A percentile compares a stretch with the other conserved stretches of the same genome.
Evolutionary conservation across 768 basidiomycete genomes (phyloP).

Genomic region (Pluteus cervinus): DNA sequence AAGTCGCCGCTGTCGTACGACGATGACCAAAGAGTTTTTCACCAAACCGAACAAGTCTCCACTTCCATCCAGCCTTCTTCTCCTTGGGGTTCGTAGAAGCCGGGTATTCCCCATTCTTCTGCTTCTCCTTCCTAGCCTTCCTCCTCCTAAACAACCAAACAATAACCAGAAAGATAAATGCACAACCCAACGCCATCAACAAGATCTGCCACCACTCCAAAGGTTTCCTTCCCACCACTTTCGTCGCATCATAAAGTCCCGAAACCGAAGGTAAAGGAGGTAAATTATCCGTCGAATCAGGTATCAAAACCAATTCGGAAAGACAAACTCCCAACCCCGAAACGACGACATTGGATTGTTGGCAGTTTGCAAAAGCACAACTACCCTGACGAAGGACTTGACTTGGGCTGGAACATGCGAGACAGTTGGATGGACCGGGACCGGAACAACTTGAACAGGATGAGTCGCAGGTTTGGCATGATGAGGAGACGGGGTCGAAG

Average conservation of each 20-base stretch:
- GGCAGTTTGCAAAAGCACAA: constrained; percentile 62
- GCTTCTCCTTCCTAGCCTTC: constrained; percentile 62
- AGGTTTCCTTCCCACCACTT: constrained; percentile 21
- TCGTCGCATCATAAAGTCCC: constrained; percentile 50
- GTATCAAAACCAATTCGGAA: constrained; percentile 54
- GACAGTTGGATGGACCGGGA: constrained; percentile 58
- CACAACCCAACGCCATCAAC: constrained; percentile 76
- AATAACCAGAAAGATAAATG: constrained; percentile 67
- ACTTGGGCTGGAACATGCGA: constrained; percentile 63
- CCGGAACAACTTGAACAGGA: constrained; percentile 77
- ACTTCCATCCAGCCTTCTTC: constrained; percentile 54
- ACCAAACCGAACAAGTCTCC: constrained; percentile 30
- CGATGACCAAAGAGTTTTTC: constrained; percentile 50
- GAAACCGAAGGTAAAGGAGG: constrained; percentile 48
- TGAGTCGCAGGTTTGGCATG: constrained; percentile 63
- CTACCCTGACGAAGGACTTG: constrained; percentile 59
- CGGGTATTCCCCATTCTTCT: constrained; percentile 60
- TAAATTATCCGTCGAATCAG: constrained; percentile 38
- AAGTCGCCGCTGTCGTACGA: too few relatives aligned
- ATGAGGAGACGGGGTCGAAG: constrained; percentile 56
- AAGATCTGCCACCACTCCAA: constrained; percentile 83
- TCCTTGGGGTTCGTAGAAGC: constrained; percentile 52
- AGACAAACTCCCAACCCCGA: constrained; percentile 75
- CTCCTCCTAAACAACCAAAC: constrained; percentile 67
- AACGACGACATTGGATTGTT: constrained; percentile 46